Conservation (phyloP, 2,329 filamentous ascomycete genomes). For the Cordyceps tenuipes region DNA sequence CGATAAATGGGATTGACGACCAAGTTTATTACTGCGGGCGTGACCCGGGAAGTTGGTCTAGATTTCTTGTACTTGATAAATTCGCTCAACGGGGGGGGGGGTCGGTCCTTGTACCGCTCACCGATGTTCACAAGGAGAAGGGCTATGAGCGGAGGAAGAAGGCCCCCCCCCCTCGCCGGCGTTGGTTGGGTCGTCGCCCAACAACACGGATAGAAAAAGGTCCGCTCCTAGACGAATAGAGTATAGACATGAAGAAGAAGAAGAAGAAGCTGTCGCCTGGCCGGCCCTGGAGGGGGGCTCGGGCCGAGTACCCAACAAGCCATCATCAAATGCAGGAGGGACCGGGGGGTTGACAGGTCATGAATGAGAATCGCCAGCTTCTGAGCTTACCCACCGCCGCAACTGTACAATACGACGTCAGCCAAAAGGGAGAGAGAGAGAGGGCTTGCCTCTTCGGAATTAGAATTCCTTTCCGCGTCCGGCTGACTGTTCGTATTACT, state of each 20-base stretch:
- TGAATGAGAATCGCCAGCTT: not conserved
- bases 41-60: not conserved
- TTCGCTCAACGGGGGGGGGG: not conserved
- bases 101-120: not conserved
- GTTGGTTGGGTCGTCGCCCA: not conserved
- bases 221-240: too few species aligned
- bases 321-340: too few species aligned
- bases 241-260: too few species aligned
- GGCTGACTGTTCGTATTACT: slow-evolving; percentile 7
- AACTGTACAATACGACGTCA: not conserved
- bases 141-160: not conserved
- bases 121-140: not conserved
- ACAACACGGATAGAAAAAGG: not conserved
- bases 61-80: not conserved
- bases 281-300: too few species aligned
- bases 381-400: not conserved
- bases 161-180: too few species aligned
- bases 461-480: not conserved
- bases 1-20: too few species aligned
- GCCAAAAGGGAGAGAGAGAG: too few species aligned
- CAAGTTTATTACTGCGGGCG: not conserved
- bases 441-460: not conserved
- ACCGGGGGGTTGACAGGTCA: not conserved
- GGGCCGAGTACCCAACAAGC: too few species aligned
- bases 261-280: too few species aligned